Evolutionary conservation across 2,329 filamentous ascomycete genomes (phyloP), one percentile per base, ranked within the genome.

Genomic region (Colletotrichum caudatum): DNA sequence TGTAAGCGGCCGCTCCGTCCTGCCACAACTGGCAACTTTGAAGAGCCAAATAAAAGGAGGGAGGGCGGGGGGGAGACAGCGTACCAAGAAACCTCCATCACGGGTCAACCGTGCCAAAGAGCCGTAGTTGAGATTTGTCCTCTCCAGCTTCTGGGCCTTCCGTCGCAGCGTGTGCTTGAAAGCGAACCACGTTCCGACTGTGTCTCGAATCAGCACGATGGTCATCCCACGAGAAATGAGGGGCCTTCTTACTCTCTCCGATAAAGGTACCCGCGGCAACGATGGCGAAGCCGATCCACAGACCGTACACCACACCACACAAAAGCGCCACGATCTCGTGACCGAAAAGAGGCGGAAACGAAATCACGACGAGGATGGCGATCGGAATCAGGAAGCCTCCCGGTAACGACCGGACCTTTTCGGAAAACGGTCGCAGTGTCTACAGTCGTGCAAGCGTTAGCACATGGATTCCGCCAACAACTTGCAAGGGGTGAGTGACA

Each of bases 341-440:
- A 20, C 82, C 82, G 64, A 84, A 83, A 16, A 84, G 75, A 1
- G 82, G 82, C 5, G 82, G 82, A 64, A 84, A 82, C 3, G 82
- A 83, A 48, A 84, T 81, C 46, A 80, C 54, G 58, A 84, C 77
- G 37, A 84, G 74, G 26, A 84, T 79, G 37, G 76, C 76, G 50
- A 84, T 79, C 7, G 81, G 81, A 54, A 83, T 83, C 8, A 84
- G 53, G 75, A 79, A 83, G 8, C 82, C 82, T 16, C 78, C 81
- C 1, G 81, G 80, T 2, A 82, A 73, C 20, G 81, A 78, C 41
- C 81, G 78, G 16, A 83, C 79, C 66, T 80, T 80, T 61, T 80
- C 76, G 7, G 81, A 79, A 53, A 80, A 79, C 0, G 81, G 82
- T 37, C 78, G 76, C 29, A 84, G 71, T 73, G 68, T 69, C 69